Percentiles rank a stretch among this genome's conserved stretches.
phyloP scores from a whole-genome alignment of 2,329 filamentous ascomycete genomes.

The Aureobasidium sp. region DNA sequence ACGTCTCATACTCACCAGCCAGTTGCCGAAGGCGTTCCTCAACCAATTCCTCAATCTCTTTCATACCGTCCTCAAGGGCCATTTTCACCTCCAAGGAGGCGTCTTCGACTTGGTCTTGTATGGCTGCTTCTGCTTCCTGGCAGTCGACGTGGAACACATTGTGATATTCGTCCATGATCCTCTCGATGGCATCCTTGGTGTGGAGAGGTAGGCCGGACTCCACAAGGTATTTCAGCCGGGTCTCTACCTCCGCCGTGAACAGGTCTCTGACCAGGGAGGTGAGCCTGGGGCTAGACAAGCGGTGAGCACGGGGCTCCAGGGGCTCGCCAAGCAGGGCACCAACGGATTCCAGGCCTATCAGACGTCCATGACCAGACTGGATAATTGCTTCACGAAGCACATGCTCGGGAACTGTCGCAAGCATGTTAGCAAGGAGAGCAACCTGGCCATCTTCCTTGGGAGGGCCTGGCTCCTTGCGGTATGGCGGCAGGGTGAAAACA shows the following conservation, averaged over 20 bases:
- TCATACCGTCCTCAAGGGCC: not conserved
- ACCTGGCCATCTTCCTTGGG: not conserved
- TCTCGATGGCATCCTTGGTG: not conserved
- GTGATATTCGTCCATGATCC: slow-evolving; percentile 1
- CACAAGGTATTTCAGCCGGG: not conserved
- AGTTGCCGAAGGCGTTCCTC: not conserved
- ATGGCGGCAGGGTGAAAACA: not conserved
- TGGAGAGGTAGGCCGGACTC: not conserved
- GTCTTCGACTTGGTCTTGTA: not conserved
- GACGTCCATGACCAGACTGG: not conserved
- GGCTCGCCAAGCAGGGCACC: not conserved
- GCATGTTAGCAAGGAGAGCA: not conserved
- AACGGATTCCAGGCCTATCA: not conserved
- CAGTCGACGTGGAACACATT: not conserved
- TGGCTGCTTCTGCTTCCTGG: not conserved
- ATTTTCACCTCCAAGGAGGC: slow-evolving; percentile 1
- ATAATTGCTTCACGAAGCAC: not conserved
- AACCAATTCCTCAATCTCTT: not conserved
- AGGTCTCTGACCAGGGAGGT: not conserved
- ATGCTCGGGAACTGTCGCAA: not conserved
- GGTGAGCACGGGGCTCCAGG: not conserved
- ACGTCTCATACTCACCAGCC: not conserved
- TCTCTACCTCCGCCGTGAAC: not conserved
- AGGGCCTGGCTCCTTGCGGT: not conserved
- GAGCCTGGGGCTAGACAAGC: not conserved